Evolutionary conservation across 1,139 yeast species (phyloP).

Genomic region (Saccharomyces hybrid): DNA sequence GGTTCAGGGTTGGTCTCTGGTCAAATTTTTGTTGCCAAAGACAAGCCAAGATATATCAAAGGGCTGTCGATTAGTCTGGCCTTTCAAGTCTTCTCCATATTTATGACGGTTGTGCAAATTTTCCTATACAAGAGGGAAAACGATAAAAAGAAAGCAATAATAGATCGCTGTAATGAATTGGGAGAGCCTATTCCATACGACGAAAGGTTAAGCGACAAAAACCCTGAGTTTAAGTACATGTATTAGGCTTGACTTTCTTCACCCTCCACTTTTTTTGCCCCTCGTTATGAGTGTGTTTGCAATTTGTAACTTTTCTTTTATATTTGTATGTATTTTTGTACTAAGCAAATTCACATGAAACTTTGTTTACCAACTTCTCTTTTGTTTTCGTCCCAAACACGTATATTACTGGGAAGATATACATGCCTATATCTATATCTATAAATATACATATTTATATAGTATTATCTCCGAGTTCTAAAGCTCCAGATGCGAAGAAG

Average conservation of each 20-base stretch:
- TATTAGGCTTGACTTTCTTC: conserved; percentile 25
- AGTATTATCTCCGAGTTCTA: not conserved
- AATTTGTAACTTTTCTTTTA: conserved; percentile 16
- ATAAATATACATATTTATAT: not conserved
- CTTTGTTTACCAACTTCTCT: not conserved
- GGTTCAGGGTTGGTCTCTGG: conserved; percentile 43
- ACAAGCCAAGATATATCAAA: conserved; percentile 33
- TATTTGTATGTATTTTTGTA: not conserved
- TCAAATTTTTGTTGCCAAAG: conserved; percentile 34
- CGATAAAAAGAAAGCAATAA: conserved; percentile 34
- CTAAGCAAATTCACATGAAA: not conserved
- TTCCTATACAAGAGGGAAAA: conserved; percentile 38
- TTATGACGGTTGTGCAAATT: conserved; percentile 41
- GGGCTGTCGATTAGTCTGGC: conserved; percentile 46
- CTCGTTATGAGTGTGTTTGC: not conserved
- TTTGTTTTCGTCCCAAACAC: not conserved
- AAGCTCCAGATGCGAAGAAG: not conserved
- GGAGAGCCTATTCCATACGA: conserved; percentile 40
- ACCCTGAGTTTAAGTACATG: conserved; percentile 50
- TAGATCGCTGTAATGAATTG: conserved; percentile 27
- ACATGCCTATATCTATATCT: not conserved
- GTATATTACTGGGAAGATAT: not conserved
- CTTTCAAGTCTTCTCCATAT: conserved; percentile 45
- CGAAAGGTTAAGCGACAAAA: conserved; percentile 55
- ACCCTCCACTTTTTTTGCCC: not conserved